Base-by-base conservation (phyloP, 1,284 basidiomycete species). In the Apiotrichum veenhuisii region DNA sequence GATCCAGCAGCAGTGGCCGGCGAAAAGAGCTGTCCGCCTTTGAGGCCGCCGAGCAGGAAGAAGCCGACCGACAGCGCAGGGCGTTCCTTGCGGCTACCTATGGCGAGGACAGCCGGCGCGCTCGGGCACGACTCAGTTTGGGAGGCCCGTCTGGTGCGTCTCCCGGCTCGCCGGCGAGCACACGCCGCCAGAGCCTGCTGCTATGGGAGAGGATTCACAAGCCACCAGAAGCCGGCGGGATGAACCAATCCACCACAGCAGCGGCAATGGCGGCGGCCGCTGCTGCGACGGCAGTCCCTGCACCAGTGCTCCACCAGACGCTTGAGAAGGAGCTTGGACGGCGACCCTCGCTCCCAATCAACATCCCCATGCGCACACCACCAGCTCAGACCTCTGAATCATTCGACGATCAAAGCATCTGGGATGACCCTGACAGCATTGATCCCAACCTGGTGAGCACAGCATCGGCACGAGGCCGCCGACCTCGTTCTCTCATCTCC, bases 61-160 rank as follows among this genome's bases (percentile, higher is more conserved):
- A 77, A 53, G 76, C 76, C 18, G 76, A 77, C 42, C 61, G 71
- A 20, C 76, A 77, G 54, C 58, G 71, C 14, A 56, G 68, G 2
- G 74, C 75, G 2, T 77, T 77, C 61, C 48, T 75, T 17, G 70
- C 65, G 5, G 73, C 75, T 1, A 76, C 73, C 3, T 76, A 69
- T 55, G 73, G 73, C 23, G 66, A 58, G 25, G 72, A 74, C 52
- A 68, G 68, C 7, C 64, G 62, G 25, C 54, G 73, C 36, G 73
- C 73, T 5, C 60, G 73, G 30, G 71, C 73, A 27, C 55, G 73
- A 26, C 57, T 75, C 14, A 71, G 69, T 43, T 66, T 75, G 11
- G 73, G 71, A 7, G 71, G 67, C 22, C 55, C 49, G n/a, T 53
- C 56, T 22, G 55, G 56, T n/a, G 60, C 49, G 0, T 50, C 57